Evolutionary conservation across 768 basidiomycete species (phyloP).

Genomic region (Austroboletus eburneus): DNA sequence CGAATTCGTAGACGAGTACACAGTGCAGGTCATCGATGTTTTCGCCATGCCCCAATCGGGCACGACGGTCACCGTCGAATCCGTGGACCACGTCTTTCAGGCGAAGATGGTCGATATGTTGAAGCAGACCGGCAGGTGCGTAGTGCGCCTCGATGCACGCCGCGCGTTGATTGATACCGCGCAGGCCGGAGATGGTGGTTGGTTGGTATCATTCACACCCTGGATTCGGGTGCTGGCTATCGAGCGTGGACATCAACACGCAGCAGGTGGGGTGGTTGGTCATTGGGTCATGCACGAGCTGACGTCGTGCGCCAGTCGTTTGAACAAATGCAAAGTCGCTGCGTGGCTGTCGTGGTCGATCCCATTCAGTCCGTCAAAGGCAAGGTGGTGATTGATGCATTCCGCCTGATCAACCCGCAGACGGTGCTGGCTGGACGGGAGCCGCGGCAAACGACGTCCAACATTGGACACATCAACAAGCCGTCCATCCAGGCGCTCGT

Average conservation of each 20-base stretch:
- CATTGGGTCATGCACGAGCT: conserved; percentile 7
- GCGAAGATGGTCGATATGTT: conserved; percentile 98
- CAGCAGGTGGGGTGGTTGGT: conserved; percentile 63
- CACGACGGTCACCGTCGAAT: conserved; percentile 96
- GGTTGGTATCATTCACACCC: conserved; percentile 99
- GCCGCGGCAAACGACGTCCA: conserved; percentile 94
- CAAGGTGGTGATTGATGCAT: conserved; percentile 99
- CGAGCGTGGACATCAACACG: conserved; percentile 98
- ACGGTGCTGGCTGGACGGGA: conserved; percentile 88
- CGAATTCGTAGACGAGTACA: conserved; percentile 98
- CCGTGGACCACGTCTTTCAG: conserved; percentile 98
- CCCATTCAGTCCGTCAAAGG: conserved; percentile 99
- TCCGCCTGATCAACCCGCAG: conserved; percentile 93
- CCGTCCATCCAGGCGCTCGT: conserved; percentile 99
- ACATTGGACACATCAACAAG: conserved; percentile 98
- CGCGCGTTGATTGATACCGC: conserved; percentile 5
- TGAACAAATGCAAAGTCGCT: conserved; percentile 87
- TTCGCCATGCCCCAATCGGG: conserved; percentile 99
- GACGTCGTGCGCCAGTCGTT: conserved; percentile 65
- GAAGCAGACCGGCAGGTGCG: conserved; percentile 95
- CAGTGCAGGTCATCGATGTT: conserved; percentile 91
- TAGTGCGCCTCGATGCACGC: conserved; percentile 10
- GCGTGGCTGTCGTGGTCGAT: conserved; percentile 96
- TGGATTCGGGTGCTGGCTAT: conserved; percentile 99
- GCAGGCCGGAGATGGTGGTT: conserved; percentile 93